Evolutionary conservation across 2,329 filamentous ascomycete species (phyloP), one percentile per base, ranked within the genome.

Genomic region (Amauroascus verrucosus): DNA sequence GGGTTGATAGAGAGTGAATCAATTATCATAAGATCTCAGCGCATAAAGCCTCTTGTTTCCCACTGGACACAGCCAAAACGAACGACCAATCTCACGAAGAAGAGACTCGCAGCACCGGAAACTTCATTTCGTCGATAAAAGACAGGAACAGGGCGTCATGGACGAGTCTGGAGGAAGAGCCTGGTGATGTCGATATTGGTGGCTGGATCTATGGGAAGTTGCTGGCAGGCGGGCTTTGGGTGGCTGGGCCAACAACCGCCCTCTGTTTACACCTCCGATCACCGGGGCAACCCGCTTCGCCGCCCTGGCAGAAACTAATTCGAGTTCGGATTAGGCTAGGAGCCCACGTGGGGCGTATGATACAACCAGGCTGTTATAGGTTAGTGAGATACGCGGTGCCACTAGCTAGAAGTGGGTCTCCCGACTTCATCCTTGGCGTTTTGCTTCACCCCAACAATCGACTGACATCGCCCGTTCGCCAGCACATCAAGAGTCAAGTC

Each of bases 191-290:
- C 13, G 24, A 24, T 30, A 50, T 32, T 24, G 38, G 38, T 43
- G 53, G 53, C 53, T 54, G 53, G 53, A 54, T 37, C 37, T 22
- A 41, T 41, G 18, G 28, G 37, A 51, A 3, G 22, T 16, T 2
- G 33, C 13, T 8, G 6, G 8, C 32, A 20, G 16, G 9, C 9
- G 7, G 26, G 26, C 22, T 16, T 6, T 11, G 16, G 64, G 68
- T 68, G 69, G 69, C 67, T 72, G 69, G 69, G 67, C 66, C 65
- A 71, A 67, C 64, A 56, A 55, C 13, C 16, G 18, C 50, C 57
- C 55, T 63, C 67, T 72, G 69, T 72, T 72, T 71, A 72, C 69
- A 38, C 24, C 53, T 26, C 6, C 53, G 60, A 37, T 65, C 67
- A 66, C 62, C 65, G 57, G 53, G 66, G 68, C 60, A 70, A 71